These are phyloP conservation scores for Fusarium chlamydosporum DNA, from an alignment of 2,329 filamentous ascomycete species.

Conservation along the genomic window DNA sequence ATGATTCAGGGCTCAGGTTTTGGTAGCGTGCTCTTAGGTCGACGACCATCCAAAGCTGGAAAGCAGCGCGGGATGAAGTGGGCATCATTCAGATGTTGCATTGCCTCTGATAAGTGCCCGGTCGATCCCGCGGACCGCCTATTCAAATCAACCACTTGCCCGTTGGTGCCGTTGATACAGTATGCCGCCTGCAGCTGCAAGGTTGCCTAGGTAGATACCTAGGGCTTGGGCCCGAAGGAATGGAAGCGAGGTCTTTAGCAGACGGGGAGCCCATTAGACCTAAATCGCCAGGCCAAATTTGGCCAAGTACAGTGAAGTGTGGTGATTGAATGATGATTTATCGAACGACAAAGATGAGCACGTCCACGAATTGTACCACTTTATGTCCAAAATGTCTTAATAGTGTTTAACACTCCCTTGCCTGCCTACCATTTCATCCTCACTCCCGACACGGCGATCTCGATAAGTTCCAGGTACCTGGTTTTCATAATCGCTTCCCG, in stretches of 20 bases:
- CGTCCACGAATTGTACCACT: not conserved
- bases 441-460: not conserved
- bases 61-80: not conserved
- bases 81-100: not conserved
- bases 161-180: not conserved
- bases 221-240: conserved; percentile 22
- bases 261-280: conserved; percentile 3
- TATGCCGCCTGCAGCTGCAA: not conserved
- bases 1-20: not conserved
- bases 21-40: not conserved
- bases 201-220: not conserved
- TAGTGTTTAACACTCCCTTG: no score
- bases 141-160: not conserved
- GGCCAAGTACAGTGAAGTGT: not conserved
- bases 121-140: not conserved
- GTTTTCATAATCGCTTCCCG: not conserved
- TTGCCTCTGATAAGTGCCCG: not conserved
- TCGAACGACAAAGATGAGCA: not conserved
- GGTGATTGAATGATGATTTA: not conserved
- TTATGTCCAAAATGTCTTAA: not conserved
- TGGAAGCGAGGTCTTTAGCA: conserved; percentile 21
- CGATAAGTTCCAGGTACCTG: no score
- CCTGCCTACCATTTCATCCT: not conserved
- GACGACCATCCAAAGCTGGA: not conserved
- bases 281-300: not conserved